phyloP scores from a whole-genome alignment of 352 stramenopile species.

The Phytophthora brassicae region DNA sequence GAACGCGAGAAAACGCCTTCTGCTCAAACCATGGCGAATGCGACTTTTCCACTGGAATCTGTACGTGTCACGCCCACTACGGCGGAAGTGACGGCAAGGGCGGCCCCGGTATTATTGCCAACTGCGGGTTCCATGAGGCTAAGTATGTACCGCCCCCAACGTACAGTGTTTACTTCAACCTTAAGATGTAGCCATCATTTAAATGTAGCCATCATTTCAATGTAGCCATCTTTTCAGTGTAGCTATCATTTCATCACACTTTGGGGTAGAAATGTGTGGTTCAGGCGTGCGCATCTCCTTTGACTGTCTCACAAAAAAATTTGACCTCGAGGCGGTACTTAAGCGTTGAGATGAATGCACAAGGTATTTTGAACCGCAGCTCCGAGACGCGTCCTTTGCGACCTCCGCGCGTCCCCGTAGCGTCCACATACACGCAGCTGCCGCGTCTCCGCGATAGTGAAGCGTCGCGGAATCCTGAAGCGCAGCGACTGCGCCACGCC shows the following conservation, averaged over 20 bases:
- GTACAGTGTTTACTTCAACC: constrained; percentile 9
- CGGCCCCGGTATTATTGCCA: constrained; percentile 55
- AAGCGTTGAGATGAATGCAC: constrained; percentile 17
- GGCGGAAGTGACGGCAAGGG: constrained; percentile 75
- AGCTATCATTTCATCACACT: constrained; percentile 7
- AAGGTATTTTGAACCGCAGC: constrained; percentile 16
- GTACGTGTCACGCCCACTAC: constrained; percentile 62
- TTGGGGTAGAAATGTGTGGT: constrained; percentile 20
- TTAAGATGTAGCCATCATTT: constrained; percentile 3
- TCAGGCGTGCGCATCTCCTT: constrained; percentile 9
- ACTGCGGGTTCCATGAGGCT: constrained; percentile 73
- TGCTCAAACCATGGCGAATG: constrained; percentile 80
- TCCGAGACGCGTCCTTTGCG: constrained; percentile 19
- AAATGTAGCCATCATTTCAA: constrained; percentile 1
- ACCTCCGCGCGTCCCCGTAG: constrained; percentile 22
- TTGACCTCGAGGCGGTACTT: too few relatives aligned
- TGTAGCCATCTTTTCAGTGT: too few relatives aligned
- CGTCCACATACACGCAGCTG: constrained; percentile 17
- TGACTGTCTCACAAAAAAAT: constrained; percentile 26
- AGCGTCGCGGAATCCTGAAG: background rate
- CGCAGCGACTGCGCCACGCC: constrained; percentile 9
- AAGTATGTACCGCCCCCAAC: constrained; percentile 12
- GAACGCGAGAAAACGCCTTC: constrained; percentile 67
- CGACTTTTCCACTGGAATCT: constrained; percentile 64
- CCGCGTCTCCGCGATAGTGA: constrained; percentile 4